Conservation (phyloP, 352 stramenopile species). For the Pythium phragmitis region DNA sequence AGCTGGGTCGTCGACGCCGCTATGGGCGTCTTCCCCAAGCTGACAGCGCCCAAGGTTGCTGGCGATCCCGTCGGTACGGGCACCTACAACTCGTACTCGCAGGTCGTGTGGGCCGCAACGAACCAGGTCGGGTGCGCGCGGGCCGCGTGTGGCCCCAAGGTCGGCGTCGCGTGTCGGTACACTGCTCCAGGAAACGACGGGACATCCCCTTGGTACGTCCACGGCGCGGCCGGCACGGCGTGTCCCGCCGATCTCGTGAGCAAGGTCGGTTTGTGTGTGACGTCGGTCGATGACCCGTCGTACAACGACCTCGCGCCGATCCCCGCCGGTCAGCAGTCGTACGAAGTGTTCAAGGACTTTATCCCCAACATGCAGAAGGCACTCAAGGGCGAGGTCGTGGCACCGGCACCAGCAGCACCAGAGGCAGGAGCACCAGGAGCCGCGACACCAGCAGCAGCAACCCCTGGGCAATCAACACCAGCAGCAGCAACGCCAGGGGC, state of each 20-base stretch:
- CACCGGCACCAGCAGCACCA: neutral
- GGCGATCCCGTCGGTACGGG: constrained; percentile 53
- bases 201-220: constrained; percentile 56
- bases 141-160: constrained; percentile 39
- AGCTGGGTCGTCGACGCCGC: constrained; percentile 60
- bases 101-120: constrained; percentile 65
- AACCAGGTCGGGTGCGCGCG: constrained; percentile 63
- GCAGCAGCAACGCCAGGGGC: constrained; percentile 1
- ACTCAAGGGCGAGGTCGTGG: constrained; percentile 35
- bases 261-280: constrained; percentile 47
- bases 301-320: constrained; percentile 59
- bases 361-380: constrained; percentile 51
- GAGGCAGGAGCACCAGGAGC: neutral
- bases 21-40: constrained; percentile 40
- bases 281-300: constrained; percentile 39
- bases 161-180: constrained; percentile 65
- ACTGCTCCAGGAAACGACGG: constrained; percentile 51
- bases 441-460: neutral
- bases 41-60: constrained; percentile 39
- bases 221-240: constrained; percentile 41
- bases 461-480: neutral
- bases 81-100: constrained; percentile 75
- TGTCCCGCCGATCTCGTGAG: constrained; percentile 53
- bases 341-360: constrained; percentile 60
- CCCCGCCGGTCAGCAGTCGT: constrained; percentile 49